phyloP scores from a whole-genome alignment of 352 stramenopile genomes.

The Globisporangium parvum region DNA sequence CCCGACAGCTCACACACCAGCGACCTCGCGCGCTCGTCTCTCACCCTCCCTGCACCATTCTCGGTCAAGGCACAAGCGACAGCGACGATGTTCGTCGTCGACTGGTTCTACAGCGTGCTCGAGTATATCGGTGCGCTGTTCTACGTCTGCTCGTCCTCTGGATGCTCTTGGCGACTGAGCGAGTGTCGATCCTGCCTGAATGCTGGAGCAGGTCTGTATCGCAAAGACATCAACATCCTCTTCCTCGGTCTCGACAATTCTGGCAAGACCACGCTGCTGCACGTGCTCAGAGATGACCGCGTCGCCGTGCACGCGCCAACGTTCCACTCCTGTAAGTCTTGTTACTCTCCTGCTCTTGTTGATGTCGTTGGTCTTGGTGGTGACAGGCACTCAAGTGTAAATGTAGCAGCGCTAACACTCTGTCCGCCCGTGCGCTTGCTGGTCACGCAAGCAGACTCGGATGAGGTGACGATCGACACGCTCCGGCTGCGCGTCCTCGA shows the following conservation, averaged over 20 bases:
- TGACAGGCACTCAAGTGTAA: too few species aligned
- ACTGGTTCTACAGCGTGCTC: slow-evolving; percentile 95
- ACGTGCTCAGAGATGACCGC: slow-evolving; percentile 99
- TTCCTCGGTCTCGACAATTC: slow-evolving; percentile 99
- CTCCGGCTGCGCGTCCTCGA: slow-evolving; percentile 99
- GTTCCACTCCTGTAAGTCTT: slow-evolving; percentile 88
- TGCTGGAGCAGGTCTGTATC: slow-evolving; percentile 93
- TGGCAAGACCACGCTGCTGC: slow-evolving; percentile 99
- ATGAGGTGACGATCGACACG: slow-evolving; percentile 93
- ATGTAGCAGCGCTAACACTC: too few species aligned
- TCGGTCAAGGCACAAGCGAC: too few species aligned
- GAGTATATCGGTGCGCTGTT: slow-evolving; percentile 81
- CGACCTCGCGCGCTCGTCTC: too few species aligned
- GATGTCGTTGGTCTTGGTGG: too few species aligned
- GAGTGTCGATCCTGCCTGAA: too few species aligned
- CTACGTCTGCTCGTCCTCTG: too few species aligned
- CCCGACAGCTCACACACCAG: too few species aligned
- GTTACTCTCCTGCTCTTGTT: neutral
- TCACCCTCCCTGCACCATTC: too few species aligned
- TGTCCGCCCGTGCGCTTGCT: neutral
- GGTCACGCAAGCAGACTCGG: slow-evolving; percentile 57
- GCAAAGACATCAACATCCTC: slow-evolving; percentile 99
- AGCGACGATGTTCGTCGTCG: slow-evolving; percentile 89
- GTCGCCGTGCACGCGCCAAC: slow-evolving; percentile 95
- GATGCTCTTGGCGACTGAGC: too few species aligned